Base-by-base conservation (phyloP, 352 stramenopile species). In the Globisporangium perplexum region DNA sequence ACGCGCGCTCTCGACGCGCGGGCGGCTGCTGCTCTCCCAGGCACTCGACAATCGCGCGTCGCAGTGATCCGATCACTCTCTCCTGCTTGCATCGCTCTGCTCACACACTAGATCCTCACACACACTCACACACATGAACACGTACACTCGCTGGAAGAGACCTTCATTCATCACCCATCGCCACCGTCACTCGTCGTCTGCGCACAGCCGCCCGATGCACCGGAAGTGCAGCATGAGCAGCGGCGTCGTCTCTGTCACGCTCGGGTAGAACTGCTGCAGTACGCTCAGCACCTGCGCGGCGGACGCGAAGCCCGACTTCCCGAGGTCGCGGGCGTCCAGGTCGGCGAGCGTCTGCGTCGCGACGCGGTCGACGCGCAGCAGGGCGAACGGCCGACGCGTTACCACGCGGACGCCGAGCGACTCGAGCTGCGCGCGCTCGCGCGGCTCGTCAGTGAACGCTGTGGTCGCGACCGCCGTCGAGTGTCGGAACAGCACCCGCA, bases 231-330 rank as follows among this genome's bases (percentile, higher is more conserved):
- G 26, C 53, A 87, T 69, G 11, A 74, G 38, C 44, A 87, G 44
- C 17, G 69, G 53, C 11, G 80, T 83, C 14, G 62, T 30, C 14
- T 62, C 33, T 1, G 69, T 74, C 35, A 90, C 65, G 35, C 66
- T 33, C 14, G 69, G 67, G 41, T 91, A 91, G 46, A 86, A 91
- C 24, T 66, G 63, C 36, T 67, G 65, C 31, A 91, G 50, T 20
- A 86, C 60, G 1, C 18, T 33, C n/a, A 85, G 55, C 43, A 89
- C 59, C 7, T 85, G 60, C 18, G 63, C 53, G 4, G 41, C 48
- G 8, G 69, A 72, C 3, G 57, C 15, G 28, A 85, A 84, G 0
- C 77, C 77, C 7, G 77, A 80, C 56, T 73, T 75, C 2, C 23
- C 23, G 23, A 87, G 53, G 7, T 72, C 81, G 0, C 49, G 22